A percentile compares a stretch with the other conserved stretches of the same genome.
Evolutionary conservation across 495 filamentous ascomycete genomes (phyloP).

Genomic region (Aspergillus asperescens): DNA sequence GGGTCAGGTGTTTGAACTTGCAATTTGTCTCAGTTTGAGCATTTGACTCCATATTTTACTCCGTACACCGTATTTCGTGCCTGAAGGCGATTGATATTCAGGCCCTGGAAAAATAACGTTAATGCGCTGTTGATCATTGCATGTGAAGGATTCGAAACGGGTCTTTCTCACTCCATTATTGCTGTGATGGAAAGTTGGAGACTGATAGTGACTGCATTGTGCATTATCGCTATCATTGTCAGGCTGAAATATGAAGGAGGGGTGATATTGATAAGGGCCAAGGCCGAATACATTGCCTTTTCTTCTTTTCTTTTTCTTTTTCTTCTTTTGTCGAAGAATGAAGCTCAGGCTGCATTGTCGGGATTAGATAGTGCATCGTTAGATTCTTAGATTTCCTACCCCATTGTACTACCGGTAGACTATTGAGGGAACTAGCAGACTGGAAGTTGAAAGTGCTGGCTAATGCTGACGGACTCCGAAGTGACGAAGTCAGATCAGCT

Average conservation of each 20-base stretch:
- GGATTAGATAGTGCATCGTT: no score
- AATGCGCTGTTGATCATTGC: not conserved
- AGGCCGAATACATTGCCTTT: no score
- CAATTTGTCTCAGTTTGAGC: no score
- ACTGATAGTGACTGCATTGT: not conserved
- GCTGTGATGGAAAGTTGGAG: not conserved
- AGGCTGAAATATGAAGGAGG: no score
- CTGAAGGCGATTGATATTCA: no score
- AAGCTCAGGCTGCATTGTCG: not conserved
- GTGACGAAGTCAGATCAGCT: no score
- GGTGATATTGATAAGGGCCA: no score
- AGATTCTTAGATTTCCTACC: not conserved
- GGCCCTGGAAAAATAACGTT: not conserved
- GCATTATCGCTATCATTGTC: not conserved
- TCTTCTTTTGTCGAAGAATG: not conserved
- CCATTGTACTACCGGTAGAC: constrained; percentile 1
- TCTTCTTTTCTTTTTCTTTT: not conserved
- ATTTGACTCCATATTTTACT: not conserved
- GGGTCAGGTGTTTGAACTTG: no score
- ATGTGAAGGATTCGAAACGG: not conserved
- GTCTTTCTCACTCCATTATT: no score
- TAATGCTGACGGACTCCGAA: no score
- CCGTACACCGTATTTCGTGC: no score
- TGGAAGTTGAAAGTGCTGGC: no score
- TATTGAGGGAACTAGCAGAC: constrained; percentile 1